Percentiles rank a stretch among this genome's conserved stretches.
Conservation (phyloP, 768 basidiomycete species). For the Wakefieldia striispora region DNA sequence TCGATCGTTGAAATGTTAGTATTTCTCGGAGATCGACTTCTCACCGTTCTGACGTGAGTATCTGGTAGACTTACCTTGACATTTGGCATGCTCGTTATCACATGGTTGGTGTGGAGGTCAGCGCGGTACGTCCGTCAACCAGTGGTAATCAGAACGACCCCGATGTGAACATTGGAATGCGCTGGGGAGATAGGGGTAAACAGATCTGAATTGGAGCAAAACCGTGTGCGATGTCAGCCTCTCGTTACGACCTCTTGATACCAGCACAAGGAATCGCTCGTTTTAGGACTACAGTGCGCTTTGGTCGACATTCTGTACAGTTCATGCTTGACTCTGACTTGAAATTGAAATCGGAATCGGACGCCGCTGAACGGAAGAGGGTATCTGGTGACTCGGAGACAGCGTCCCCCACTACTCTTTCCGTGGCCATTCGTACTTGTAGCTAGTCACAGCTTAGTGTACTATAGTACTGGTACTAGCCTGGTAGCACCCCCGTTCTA, state of each 20-base stretch:
- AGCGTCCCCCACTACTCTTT: background rate
- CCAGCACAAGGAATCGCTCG: background rate
- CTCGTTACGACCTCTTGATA: background rate
- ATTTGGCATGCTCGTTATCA: constrained; percentile 43
- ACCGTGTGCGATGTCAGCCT: background rate
- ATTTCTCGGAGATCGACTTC: background rate
- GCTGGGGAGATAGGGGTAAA: constrained; percentile 1
- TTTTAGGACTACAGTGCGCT: background rate
- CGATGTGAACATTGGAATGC: constrained; percentile 15
- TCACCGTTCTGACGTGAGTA: constrained; percentile 8
- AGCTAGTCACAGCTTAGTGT: too few species aligned
- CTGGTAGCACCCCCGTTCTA: too few species aligned
- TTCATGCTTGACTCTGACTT: background rate
- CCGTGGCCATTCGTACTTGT: background rate
- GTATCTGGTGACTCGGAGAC: too few species aligned
- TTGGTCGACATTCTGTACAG: constrained; percentile 5
- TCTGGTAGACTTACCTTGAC: constrained; percentile 44
- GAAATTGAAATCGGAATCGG: background rate
- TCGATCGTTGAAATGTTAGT: constrained; percentile 54
- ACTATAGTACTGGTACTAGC: too few species aligned
- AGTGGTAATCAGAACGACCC: constrained; percentile 25
- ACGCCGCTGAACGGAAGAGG: background rate
- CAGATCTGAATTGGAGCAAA: constrained; percentile 1
- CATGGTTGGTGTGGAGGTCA: constrained; percentile 55
- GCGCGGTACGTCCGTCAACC: constrained; percentile 37